Evolutionary conservation across 768 basidiomycete genomes (phyloP), one percentile per base, ranked within the genome.

Genomic region (Leccinum obscurum): DNA sequence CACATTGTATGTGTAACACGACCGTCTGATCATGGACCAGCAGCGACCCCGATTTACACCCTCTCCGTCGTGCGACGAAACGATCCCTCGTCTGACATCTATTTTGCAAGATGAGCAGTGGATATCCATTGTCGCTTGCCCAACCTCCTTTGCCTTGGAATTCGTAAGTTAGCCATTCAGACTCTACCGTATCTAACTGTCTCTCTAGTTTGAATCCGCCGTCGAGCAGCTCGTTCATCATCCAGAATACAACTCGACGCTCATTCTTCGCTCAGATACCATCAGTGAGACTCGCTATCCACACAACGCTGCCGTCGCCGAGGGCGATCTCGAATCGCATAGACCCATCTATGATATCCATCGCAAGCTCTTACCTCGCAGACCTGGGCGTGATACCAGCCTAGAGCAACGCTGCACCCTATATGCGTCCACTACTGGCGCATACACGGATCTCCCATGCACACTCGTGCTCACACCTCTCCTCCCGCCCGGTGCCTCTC

Each of bases 221-320:
- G 72, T 89, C 34, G 83, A 81, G 26, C 89, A 92, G 62, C 78
- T 96, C 17, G 78, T 94, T 7, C 83, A 90, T 39, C 93, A 96
- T 69, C 95, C 95, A 6, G 95, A 98, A 69, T 92, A 93, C 71
- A 96, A 95, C 69, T 93, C 93, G 0, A 90, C 92, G 0, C 82
- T 96, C 28, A 96, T 98, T 58, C 77, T 98, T 17, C 85, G 95
- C 2, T 90, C 94, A 0, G 92, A 96, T 41, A 83, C 82, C 3
- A 53, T 90, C 39, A 52, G 48, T n/a, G 67, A 72, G 41, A 64
- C 61, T 2, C 24, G 4, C 13, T 48, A 56, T 26, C 69, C 73
- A 10, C 83, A 87, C 44, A 70, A 76, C 20, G 69, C 71, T 6
- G 66, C 15, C 26, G 6, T 15, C 39, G 28, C 2, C 15, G 8